A percentile compares a stretch with the other conserved stretches of the same genome.
Evolutionary conservation across 1,139 yeast genomes (phyloP).

Genomic region (Blastobotrys proliferans): DNA sequence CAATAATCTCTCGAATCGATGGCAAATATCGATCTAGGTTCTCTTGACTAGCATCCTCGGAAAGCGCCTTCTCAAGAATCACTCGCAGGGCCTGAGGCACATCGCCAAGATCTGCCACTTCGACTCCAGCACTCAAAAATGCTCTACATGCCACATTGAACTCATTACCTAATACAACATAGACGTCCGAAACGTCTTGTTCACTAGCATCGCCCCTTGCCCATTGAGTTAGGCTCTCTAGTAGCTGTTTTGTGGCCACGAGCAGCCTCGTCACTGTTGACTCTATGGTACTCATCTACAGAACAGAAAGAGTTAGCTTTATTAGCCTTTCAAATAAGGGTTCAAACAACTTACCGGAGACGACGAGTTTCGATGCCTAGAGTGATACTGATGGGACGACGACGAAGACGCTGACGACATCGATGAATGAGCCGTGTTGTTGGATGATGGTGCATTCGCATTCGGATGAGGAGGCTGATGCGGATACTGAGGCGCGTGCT

Average conservation of each 20-base stretch:
- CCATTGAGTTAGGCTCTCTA: conserved; percentile 89
- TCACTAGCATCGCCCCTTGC: conserved; percentile 76
- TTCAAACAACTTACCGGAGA: no score
- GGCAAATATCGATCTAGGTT: conserved; percentile 80
- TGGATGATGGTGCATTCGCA: not conserved
- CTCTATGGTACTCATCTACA: conserved; percentile 59
- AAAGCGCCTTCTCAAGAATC: conserved; percentile 80
- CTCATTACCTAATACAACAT: conserved; percentile 90
- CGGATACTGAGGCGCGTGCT: not conserved
- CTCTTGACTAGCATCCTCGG: conserved; percentile 82
- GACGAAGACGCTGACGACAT: not conserved
- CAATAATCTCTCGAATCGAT: conserved; percentile 80
- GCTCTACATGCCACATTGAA: conserved; percentile 82
- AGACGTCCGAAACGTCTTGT: conserved; percentile 82
- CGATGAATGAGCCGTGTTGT: no score
- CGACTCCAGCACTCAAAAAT: conserved; percentile 63
- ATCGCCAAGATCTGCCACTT: conserved; percentile 66
- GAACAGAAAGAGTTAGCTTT: not conserved
- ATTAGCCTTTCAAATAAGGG: not conserved
- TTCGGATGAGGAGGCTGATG: not conserved
- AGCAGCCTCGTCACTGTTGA: conserved; percentile 77
- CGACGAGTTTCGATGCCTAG: conserved; percentile 12
- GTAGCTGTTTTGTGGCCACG: conserved; percentile 82
- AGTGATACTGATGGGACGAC: not conserved
- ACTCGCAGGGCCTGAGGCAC: conserved; percentile 69